Evolutionary conservation across 1,284 basidiomycete genomes (phyloP).

Genomic region (Boletus semigastroideus): DNA sequence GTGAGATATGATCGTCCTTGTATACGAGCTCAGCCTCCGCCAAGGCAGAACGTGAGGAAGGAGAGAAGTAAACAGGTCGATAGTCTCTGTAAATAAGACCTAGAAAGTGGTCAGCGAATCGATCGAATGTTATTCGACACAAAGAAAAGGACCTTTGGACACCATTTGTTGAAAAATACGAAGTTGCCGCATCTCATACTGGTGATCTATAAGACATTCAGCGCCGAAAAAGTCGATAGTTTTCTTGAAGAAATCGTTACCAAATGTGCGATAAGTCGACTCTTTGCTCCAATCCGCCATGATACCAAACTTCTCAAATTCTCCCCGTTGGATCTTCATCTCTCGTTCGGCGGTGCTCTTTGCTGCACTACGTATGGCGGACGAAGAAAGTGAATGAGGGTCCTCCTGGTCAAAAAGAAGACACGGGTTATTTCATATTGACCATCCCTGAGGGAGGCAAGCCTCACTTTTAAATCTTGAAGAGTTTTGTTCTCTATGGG

Average conservation of each 20-base stretch:
- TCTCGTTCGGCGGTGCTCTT: constrained; percentile 74
- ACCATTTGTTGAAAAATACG: constrained; percentile 90
- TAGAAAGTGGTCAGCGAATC: constrained; percentile 24
- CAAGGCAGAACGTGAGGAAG: constrained; percentile 90
- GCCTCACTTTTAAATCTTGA: constrained; percentile 66
- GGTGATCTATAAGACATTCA: constrained; percentile 56
- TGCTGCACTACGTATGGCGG: constrained; percentile 73
- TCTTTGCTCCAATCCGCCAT: constrained; percentile 89
- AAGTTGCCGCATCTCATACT: constrained; percentile 89
- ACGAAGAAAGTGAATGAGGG: constrained; percentile 53
- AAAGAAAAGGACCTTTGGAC: constrained; percentile 56
- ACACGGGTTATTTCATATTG: neutral
- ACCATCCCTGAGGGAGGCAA: neutral
- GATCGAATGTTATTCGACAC: neutral
- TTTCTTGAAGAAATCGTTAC: constrained; percentile 37
- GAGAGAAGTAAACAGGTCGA: constrained; percentile 94
- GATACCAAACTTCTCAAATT: constrained; percentile 84
- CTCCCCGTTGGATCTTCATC: constrained; percentile 74
- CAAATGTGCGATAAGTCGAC: constrained; percentile 86
- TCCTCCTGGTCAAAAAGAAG: constrained; percentile 42
- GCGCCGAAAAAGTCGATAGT: neutral
- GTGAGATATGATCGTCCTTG: constrained; percentile 84
- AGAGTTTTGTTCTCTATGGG: constrained; percentile 96
- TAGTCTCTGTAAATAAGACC: constrained; percentile 85
- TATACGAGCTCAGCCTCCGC: constrained; percentile 96